Conservation (phyloP, 768 basidiomycete species). For the Rhizopogon salebrosus region DNA sequence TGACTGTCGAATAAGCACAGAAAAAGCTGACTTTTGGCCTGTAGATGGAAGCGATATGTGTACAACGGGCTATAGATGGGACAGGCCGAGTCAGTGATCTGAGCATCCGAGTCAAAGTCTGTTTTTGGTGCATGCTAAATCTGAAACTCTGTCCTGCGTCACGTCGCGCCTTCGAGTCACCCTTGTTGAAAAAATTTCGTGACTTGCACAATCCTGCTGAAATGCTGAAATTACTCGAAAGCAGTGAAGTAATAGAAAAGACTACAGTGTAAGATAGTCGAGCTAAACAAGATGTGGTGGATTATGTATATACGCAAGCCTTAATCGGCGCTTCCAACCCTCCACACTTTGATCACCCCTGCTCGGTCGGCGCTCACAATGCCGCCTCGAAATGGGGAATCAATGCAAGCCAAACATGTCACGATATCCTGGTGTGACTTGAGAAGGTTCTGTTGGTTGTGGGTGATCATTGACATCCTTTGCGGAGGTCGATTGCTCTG, state of each 20-base stretch:
- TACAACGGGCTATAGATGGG: slow-evolving; percentile 19
- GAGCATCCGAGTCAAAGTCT: slow-evolving; percentile 24
- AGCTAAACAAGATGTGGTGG: background rate
- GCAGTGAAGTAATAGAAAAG: background rate
- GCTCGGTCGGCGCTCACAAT: slow-evolving; percentile 88
- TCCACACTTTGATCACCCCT: slow-evolving; percentile 90
- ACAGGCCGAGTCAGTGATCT: slow-evolving; percentile 28
- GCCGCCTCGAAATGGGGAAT: slow-evolving; percentile 89
- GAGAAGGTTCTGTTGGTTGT: slow-evolving; percentile 80
- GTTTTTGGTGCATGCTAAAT: slow-evolving; percentile 11
- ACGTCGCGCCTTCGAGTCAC: background rate
- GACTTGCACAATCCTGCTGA: too few species aligned
- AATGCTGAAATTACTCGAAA: background rate
- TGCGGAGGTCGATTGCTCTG: slow-evolving; percentile 67
- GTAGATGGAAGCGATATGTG: slow-evolving; percentile 7
- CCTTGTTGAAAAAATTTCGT: background rate
- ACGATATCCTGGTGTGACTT: slow-evolving; percentile 89
- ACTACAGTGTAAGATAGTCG: background rate
- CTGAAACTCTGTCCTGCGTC: slow-evolving; percentile 19
- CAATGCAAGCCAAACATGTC: slow-evolving; percentile 79
- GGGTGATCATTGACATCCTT: slow-evolving; percentile 70
- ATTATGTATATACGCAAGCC: slow-evolving; percentile 7
- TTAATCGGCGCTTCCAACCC: slow-evolving; percentile 52
- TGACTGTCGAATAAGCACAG: slow-evolving; percentile 30
- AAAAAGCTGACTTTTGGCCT: slow-evolving; percentile 8